phyloP scores from a whole-genome alignment of 2,329 filamentous ascomycete species.

The Tolypocladium capitatum region DNA sequence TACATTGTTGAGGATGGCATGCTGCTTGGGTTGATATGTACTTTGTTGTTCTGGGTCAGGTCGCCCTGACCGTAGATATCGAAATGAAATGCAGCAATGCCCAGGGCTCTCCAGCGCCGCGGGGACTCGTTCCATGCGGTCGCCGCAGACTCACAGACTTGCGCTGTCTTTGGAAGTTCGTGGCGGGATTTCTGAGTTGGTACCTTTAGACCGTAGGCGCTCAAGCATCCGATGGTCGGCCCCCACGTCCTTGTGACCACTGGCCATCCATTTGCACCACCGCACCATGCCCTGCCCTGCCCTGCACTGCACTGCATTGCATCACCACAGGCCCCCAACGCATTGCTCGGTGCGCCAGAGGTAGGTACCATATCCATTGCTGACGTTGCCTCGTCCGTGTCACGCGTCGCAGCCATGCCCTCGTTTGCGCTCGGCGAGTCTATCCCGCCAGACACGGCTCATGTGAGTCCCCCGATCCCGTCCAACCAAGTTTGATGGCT shows the following conservation, averaged over 20 bases:
- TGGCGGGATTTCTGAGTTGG: background rate
- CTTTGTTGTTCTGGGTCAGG: background rate
- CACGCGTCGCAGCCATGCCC: conserved; percentile 25
- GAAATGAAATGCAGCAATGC: background rate
- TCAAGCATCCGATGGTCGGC: no score
- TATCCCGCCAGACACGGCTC: conserved; percentile 64
- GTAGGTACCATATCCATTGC: no score
- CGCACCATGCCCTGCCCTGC: background rate
- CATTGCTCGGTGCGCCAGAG: background rate
- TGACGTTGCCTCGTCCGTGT: background rate
- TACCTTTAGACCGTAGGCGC: no score
- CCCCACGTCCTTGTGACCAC: no score
- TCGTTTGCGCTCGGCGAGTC: conserved; percentile 49
- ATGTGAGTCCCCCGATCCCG: conserved; percentile 39
- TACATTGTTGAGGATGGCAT: background rate
- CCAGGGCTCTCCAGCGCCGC: background rate
- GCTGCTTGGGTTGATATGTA: background rate
- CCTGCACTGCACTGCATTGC: background rate
- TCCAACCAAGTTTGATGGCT: background rate
- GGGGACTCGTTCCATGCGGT: background rate
- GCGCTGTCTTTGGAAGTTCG: background rate
- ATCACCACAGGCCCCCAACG: background rate
- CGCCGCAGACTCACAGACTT: background rate
- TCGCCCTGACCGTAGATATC: background rate
- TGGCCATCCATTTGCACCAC: background rate